Base-by-base conservation (phyloP, 2,329 filamentous ascomycete genomes). In the Aspergillus carbonarius region DNA sequence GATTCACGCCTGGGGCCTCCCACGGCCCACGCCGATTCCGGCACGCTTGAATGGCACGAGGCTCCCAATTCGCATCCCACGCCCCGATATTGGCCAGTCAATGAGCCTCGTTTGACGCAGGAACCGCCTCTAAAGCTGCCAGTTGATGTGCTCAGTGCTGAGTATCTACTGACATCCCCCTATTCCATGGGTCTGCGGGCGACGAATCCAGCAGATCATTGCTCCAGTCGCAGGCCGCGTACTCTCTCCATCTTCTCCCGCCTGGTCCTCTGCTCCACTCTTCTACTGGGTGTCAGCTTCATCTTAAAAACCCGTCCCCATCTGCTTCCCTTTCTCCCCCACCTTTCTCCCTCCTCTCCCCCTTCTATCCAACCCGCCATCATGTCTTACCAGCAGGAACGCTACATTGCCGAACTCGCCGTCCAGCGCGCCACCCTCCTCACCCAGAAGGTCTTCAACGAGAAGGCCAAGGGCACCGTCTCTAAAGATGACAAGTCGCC, bases 401-500 rank as follows among this genome's bases (percentile, higher is more conserved):
- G 95, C 68, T 82, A 88, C 70, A 84, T 96, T 56, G 93, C 93
- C 62, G 88, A 93, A 74, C 86, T 96, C 44, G 92, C 93, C 61
- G 93, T 96, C 58, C 92, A 96, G 79, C 87, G 93, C 64, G 93
- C 90, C 25, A 81, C 86, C 20, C 81, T 92, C 64, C 83, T 92
- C 58, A 92, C 90, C 53, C 89, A 91, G 76, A 85, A 85, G 62
- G 90, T 92, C 72, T 91, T 90, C 81, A 82, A 92, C 78, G 90
- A 93, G 68, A 95, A 93, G 78, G 89, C 92, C 69, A 98, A 98
- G 80, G 93, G 93, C 68, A 97, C 95, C 47, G 83, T 96, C 53
- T 90, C 89, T 74, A 99, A 99, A 81, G 89, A 91, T 76, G 95
- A 99, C 82, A 92, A 91, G 74, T 96, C 93, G 9, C 95, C 95